Base-by-base conservation (phyloP, 1,284 basidiomycete species). In the Microbotryum scabiosae region DNA sequence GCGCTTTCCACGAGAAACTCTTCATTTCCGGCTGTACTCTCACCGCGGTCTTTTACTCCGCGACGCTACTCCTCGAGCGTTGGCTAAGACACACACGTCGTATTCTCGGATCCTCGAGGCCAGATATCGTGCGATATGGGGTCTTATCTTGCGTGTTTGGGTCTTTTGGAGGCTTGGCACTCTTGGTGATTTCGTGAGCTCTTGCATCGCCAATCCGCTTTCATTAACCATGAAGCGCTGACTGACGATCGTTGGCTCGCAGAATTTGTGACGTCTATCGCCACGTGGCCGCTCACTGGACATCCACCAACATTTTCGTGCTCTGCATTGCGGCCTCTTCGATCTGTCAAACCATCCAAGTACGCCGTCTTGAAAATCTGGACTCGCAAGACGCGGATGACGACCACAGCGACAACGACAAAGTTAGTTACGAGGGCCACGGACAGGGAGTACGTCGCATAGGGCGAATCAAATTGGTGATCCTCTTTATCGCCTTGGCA, bases 281-380 rank as follows among this genome's bases (percentile, higher is more conserved):
- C 67, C 75, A 79, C 69, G 70, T 72, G 18, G 75, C 58, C 0
- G 72, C 78, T 2, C 80, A 81, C 68, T 80, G 79, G 79, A 68
- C 70, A 26, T 76, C 78, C 74, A 77, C 79, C 0, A 59, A 75
- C 12, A 70, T 80, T 54, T 81, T 81, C 66, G 72, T 81, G 57
- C 74, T 78, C 41, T 74, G 74, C 56, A 73, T 78, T 10, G 79
- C 78, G 16, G 59, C 80, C 20, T 76, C 75, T 10, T 79, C 79
- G 30, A 73, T 78, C 50, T 77, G 77, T 69, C 79, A 81, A 65
- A 75, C 76, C 4, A 70, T 74, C 43, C 76, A 81, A 66, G 69
- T 80, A 36, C 74, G 76, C 55, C 71, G 74, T 67, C 61, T 72
- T 21, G 65, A 68, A 69, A 73, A 9, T 30, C 30, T 30, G 16